Conservation (phyloP, 78 protist species). For the Dictyostelium capitatum region DNA sequence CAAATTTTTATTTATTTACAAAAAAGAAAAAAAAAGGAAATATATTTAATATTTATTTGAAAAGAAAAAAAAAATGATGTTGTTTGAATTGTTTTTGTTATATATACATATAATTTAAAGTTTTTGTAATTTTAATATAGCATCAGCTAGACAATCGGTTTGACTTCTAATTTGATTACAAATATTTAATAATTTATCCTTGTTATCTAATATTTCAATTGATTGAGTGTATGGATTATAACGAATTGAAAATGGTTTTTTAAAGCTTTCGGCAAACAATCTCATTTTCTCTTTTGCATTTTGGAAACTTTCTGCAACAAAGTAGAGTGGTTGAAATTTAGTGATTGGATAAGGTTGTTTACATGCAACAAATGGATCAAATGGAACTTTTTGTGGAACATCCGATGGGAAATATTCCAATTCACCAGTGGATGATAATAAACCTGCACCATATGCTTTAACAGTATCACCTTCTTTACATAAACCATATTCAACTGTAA, state of each 20-base stretch:
- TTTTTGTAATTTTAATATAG: neutral
- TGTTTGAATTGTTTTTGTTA: neutral
- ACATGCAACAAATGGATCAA: slow-evolving; percentile 52
- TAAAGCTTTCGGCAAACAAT: slow-evolving; percentile 44
- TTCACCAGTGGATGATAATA: slow-evolving; percentile 96
- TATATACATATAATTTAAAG: neutral
- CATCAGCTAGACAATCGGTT: slow-evolving; percentile 17
- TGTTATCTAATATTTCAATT: slow-evolving; percentile 67
- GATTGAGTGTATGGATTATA: slow-evolving; percentile 87
- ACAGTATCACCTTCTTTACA: slow-evolving; percentile 89
- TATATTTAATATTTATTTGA: too few species aligned
- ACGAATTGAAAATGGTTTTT: slow-evolving; percentile 85
- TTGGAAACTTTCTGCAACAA: slow-evolving; percentile 93
- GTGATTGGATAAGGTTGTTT: slow-evolving; percentile 93
- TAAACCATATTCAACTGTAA: slow-evolving; percentile 97
- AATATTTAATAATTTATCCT: slow-evolving; percentile 64
- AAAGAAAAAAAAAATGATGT: neutral
- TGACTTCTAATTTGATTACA: slow-evolving; percentile 49
- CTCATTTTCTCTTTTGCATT: slow-evolving; percentile 86
- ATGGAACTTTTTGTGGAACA: slow-evolving; percentile 22
- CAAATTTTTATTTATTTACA: too few species aligned
- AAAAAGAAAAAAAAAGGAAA: neutral
- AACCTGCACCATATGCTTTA: slow-evolving; percentile 97
- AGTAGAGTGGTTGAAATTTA: slow-evolving; percentile 94
- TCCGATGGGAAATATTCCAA: slow-evolving; percentile 80